Conservation (phyloP, 805 yeast species). For the Groenewaldozyma salmanticensis region DNA sequence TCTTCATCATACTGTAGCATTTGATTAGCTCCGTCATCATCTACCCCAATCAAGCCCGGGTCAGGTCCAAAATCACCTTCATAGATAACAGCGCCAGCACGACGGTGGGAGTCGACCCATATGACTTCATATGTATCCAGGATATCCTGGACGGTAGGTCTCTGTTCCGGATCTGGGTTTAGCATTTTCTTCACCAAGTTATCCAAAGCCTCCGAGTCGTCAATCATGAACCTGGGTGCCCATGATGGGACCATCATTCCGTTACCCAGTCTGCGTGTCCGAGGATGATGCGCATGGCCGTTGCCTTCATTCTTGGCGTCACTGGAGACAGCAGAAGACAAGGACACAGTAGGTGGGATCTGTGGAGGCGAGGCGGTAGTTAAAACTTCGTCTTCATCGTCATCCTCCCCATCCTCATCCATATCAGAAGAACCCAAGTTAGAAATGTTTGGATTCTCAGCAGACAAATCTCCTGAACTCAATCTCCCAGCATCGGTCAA, state of each 20-base stretch:
- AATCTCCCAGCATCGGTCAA: slow-evolving; percentile 87
- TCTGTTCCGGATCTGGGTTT: slow-evolving; percentile 63
- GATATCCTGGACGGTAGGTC: slow-evolving; percentile 77
- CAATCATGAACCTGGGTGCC: slow-evolving; percentile 80
- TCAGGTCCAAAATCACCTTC: slow-evolving; percentile 94
- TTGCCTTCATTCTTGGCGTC: too few relatives aligned
- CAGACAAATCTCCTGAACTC: slow-evolving; percentile 49
- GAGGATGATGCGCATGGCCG: not conserved
- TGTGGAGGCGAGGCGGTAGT: slow-evolving; percentile 1
- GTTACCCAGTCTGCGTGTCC: not conserved
- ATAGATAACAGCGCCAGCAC: slow-evolving; percentile 87
- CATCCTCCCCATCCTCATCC: slow-evolving; percentile 5
- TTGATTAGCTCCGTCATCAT: slow-evolving; percentile 18
- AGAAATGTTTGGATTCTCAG: slow-evolving; percentile 2
- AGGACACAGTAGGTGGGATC: not conserved
- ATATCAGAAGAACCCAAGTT: not conserved
- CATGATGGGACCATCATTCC: slow-evolving; percentile 42
- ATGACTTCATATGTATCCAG: slow-evolving; percentile 62
- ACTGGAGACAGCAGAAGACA: slow-evolving; percentile 1
- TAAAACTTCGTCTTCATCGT: slow-evolving; percentile 4
- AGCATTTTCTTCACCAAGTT: slow-evolving; percentile 80
- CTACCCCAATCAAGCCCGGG: slow-evolving; percentile 32
- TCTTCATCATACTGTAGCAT: slow-evolving; percentile 3
- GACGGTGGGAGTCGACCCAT: slow-evolving; percentile 68
- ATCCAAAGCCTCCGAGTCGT: slow-evolving; percentile 66